A percentile compares a stretch with the other conserved stretches of the same genome.
These are phyloP conservation scores for Trametes gibbosa DNA, from an alignment of 768 basidiomycete genomes.

Conservation along the genomic window DNA sequence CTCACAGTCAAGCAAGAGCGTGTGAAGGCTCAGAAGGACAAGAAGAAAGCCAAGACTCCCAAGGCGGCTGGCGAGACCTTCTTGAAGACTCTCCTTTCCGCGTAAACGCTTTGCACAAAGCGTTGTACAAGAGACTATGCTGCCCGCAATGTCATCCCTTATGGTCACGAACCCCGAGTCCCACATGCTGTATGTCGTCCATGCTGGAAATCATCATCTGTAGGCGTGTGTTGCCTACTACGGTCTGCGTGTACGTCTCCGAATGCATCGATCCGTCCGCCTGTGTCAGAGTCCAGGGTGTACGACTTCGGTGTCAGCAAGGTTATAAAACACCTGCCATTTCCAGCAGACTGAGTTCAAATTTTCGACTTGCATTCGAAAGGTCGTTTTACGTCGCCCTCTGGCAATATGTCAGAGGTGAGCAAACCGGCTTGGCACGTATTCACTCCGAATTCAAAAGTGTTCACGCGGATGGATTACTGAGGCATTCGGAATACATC, in stretches of 20 bases:
- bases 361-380: neutral
- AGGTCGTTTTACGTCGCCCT: no score
- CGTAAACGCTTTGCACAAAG: slow-evolving; percentile 44
- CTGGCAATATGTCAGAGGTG: no score
- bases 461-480: no score
- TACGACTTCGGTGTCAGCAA: no score
- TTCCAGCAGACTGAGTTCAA: no score
- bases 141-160: neutral
- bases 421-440: no score
- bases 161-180: slow-evolving; percentile 14
- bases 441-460: no score
- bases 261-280: no score
- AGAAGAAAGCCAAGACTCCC: slow-evolving; percentile 62
- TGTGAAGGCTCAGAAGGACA: slow-evolving; percentile 54
- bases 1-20: slow-evolving; percentile 76
- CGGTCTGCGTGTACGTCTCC: no score
- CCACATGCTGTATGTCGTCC: slow-evolving; percentile 19
- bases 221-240: slow-evolving; percentile 7
- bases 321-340: no score
- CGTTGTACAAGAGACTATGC: slow-evolving; percentile 16
- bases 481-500: no score
- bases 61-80: slow-evolving; percentile 76
- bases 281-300: no score
- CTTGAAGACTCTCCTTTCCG: slow-evolving; percentile 81
- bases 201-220: slow-evolving; percentile 13